Evolutionary conservation across 192 early-diverging fungal genomes (phyloP), one percentile per base, ranked within the genome.

Genomic region (Gaertneriomyces sp.): DNA sequence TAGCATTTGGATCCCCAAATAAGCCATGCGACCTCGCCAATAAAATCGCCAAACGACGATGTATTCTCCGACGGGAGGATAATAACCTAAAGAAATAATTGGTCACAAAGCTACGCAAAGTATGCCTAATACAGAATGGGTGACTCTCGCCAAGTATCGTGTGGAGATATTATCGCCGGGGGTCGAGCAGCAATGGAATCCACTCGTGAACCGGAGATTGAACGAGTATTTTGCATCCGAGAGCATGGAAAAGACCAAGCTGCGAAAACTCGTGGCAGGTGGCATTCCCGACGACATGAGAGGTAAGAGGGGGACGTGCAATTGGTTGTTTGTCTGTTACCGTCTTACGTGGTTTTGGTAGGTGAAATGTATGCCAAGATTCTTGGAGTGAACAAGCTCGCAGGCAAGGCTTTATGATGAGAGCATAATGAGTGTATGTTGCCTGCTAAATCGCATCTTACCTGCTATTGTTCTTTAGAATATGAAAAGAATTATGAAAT

Each of bases 401-500:
- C 53, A 47, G 75, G 75, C 76, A 72, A 75, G 16, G 33, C 39
- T 25, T 42, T 1, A 12, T n/a, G 38, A 12, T 44, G 33, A 20
- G 39, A 7, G 42, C 19, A 43, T 66, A 12, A n/a, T 73, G 10
- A 45, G 19, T 33, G 16, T 3, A 5, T 53, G 6, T 5, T 0
- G 45, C 33, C 10, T 50, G 45, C 12, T 42, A 6, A 5, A 38
- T n/a, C 16, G 6, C 40, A 20, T 53, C 25, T 54, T 19, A 6
- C n/a, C 43, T 12, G 9, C 42, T 69, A 42, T 19, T 33, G 12
- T 45, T 68, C 3, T 8, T 16, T 41, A 78, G 75, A 75, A 19
- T 75, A 79, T 46, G 78, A 77, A 50, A 72, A 59, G 53, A 75
- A 78, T 51, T 80, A 76, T 55, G 70, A 75, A 25, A 38, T 66